Evolutionary conservation across 176 grass and related monocot genomes (phyloP).

Genomic region (Juncus inflexus): DNA sequence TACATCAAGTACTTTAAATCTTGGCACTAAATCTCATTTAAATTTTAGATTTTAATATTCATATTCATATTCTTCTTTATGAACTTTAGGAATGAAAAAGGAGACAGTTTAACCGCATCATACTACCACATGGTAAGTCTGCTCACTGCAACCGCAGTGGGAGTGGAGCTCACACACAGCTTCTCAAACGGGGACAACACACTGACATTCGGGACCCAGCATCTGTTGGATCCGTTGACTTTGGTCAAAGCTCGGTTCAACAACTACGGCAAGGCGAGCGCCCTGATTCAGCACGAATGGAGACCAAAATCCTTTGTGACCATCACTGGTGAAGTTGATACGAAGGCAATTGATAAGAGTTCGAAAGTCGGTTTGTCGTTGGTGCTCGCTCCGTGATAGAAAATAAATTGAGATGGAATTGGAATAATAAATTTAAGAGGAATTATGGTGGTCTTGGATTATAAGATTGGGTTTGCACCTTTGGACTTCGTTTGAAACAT

Average conservation of each 20-base stretch:
- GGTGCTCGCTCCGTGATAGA: constrained; percentile 27
- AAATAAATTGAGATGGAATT: background rate
- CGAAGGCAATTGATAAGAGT: constrained; percentile 35
- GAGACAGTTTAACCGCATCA: constrained; percentile 24
- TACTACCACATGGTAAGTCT: constrained; percentile 34
- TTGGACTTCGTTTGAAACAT: background rate
- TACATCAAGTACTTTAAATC: too few relatives aligned
- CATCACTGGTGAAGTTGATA: constrained; percentile 31
- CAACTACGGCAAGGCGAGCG: constrained; percentile 30
- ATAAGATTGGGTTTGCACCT: background rate
- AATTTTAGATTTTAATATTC: background rate
- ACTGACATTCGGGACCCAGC: constrained; percentile 31
- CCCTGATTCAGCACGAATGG: constrained; percentile 38
- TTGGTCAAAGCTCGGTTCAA: constrained; percentile 35
- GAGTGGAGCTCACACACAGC: constrained; percentile 27
- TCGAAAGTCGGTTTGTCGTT: constrained; percentile 37
- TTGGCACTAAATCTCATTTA: too few relatives aligned
- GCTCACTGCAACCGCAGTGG: constrained; percentile 24
- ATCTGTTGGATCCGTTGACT: constrained; percentile 34
- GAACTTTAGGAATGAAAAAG: constrained; percentile 31
- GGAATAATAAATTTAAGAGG: too few relatives aligned
- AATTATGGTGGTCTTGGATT: constrained; percentile 1
- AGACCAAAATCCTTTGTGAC: constrained; percentile 38
- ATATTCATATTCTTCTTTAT: background rate
- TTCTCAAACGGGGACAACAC: constrained; percentile 38